Conservation (phyloP, 2,329 filamentous ascomycete species). For the Trichoderma koningiopsis region DNA sequence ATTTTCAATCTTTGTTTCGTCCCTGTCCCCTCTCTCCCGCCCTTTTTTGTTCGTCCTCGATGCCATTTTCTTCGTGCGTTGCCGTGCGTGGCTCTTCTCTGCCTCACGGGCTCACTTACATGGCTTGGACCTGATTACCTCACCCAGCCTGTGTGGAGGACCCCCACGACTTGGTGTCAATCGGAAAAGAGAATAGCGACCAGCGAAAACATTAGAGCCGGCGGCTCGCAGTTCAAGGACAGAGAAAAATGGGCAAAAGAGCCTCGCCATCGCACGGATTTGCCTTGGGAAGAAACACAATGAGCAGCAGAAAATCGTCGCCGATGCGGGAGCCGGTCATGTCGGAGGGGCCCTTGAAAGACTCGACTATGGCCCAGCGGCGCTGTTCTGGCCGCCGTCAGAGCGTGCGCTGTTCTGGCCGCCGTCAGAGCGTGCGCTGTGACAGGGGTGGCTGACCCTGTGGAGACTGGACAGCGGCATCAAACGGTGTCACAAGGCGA, state of each 20-base stretch:
- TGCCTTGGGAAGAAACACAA: background rate
- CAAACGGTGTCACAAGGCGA: constrained; percentile 30
- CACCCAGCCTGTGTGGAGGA: constrained; percentile 10
- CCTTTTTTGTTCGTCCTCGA: constrained; percentile 22
- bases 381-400: constrained; percentile 27
- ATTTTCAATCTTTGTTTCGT: constrained; percentile 33
- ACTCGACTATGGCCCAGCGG: constrained; percentile 25
- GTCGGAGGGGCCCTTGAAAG: constrained; percentile 25
- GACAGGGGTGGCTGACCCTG: constrained; percentile 30
- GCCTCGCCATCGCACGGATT: background rate
- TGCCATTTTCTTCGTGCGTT: constrained; percentile 26
- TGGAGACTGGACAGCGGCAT: constrained; percentile 27
- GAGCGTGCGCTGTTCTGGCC: constrained; percentile 27
- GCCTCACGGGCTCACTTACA: constrained; percentile 24
- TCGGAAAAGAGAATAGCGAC: background rate
- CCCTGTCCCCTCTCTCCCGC: constrained; percentile 27
- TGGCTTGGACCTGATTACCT: constrained; percentile 24
- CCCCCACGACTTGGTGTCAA: constrained; percentile 23
- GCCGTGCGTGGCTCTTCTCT: constrained; percentile 22
- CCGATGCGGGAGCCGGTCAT: constrained; percentile 11
- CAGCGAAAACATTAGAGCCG: constrained; percentile 3
- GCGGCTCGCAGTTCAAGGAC: background rate
- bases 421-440: constrained; percentile 28
- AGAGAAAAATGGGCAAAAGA: background rate
- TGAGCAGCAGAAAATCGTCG: constrained; percentile 12